A percentile compares a stretch with the other conserved stretches of the same genome.
These are phyloP conservation scores for Acaromyces ingoldii DNA, from an alignment of 1,284 basidiomycete species.

Conservation along the genomic window DNA sequence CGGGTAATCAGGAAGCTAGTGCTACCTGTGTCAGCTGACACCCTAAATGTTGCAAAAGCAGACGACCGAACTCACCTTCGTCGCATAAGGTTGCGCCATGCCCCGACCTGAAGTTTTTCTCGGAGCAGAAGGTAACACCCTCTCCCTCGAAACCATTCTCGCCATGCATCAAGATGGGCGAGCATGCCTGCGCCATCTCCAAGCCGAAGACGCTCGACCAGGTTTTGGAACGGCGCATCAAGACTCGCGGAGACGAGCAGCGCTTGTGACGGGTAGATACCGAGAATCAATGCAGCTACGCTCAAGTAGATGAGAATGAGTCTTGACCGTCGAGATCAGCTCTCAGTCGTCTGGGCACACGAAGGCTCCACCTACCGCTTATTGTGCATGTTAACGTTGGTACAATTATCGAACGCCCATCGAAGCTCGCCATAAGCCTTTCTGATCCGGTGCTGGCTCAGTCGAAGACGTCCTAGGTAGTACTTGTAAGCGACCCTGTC, in stretches of 20 bases:
- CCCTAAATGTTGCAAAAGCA: too few relatives aligned
- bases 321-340: too few relatives aligned
- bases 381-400: constrained; percentile 6
- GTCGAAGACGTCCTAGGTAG: constrained; percentile 52
- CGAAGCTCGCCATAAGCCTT: constrained; percentile 49
- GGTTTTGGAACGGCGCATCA: not conserved
- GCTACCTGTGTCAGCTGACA: not conserved
- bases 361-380: too few relatives aligned
- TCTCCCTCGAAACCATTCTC: constrained; percentile 4
- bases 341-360: too few relatives aligned
- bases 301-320: constrained; percentile 52
- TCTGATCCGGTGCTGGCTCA: constrained; percentile 52
- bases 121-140: not conserved
- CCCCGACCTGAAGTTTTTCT: constrained; percentile 2
- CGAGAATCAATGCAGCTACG: constrained; percentile 51
- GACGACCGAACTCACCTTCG: not conserved
- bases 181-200: not conserved
- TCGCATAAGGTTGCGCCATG: not conserved
- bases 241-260: constrained; percentile 25
- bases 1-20: constrained; percentile 6
- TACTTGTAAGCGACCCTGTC: constrained; percentile 53
- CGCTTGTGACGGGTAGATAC: constrained; percentile 43
- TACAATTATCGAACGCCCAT: constrained; percentile 52
- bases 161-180: not conserved
- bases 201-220: not conserved